A percentile compares a stretch with the other conserved stretches of the same genome.
Conservation (phyloP, 1,139 yeast genomes). For the Nematodospora anomalae region DNA sequence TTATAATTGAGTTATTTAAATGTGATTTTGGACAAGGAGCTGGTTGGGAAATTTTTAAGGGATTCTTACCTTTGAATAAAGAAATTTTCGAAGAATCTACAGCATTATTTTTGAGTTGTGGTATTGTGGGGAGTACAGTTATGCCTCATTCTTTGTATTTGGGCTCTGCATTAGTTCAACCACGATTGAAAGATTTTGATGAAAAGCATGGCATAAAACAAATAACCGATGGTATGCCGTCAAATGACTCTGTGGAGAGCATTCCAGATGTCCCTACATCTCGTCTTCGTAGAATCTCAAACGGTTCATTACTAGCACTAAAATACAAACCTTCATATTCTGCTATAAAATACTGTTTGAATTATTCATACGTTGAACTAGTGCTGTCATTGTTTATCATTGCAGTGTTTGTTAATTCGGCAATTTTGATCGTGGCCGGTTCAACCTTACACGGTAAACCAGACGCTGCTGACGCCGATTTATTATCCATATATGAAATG, state of each 20-base stretch:
- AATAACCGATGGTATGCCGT: background rate
- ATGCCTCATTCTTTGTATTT: constrained; percentile 80
- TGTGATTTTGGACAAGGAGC: constrained; percentile 43
- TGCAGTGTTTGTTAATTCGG: constrained; percentile 73
- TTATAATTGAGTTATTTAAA: constrained; percentile 59
- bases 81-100: constrained; percentile 54
- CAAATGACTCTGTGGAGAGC: background rate
- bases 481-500: constrained; percentile 70
- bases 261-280: constrained; percentile 6
- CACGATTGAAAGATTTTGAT: constrained; percentile 68
- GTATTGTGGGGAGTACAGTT: constrained; percentile 78
- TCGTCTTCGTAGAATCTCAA: constrained; percentile 31
- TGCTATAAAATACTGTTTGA: constrained; percentile 66
- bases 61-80: constrained; percentile 56
- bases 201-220: constrained; percentile 38
- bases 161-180: constrained; percentile 76
- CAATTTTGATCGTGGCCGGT: constrained; percentile 74
- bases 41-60: constrained; percentile 43
- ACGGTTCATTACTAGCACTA: constrained; percentile 31
- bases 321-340: constrained; percentile 63
- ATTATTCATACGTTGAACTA: constrained; percentile 65
- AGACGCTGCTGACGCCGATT: constrained; percentile 68
- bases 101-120: constrained; percentile 66
- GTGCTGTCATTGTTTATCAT: constrained; percentile 64
- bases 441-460: constrained; percentile 62